phyloP scores from a whole-genome alignment of 139 green algal species.

The Klebsormidium nitens region DNA sequence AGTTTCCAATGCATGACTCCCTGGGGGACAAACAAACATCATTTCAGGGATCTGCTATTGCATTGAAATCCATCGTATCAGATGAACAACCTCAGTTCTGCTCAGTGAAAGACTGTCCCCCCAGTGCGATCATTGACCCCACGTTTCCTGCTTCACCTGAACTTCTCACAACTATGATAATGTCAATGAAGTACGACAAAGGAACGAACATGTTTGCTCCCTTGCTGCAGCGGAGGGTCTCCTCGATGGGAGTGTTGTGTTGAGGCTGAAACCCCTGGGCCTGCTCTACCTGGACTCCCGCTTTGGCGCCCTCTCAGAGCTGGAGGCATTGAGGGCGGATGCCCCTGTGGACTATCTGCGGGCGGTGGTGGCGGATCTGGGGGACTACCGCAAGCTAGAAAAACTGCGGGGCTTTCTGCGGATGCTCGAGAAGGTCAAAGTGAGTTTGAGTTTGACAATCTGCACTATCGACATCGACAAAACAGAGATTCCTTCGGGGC shows the following conservation, averaged over 20 bases:
- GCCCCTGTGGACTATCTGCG: conserved; percentile 25
- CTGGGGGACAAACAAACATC: too few species aligned
- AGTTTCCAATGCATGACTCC: too few species aligned
- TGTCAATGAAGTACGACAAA: too few species aligned
- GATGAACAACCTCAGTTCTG: too few species aligned
- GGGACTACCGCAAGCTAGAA: conserved; percentile 18
- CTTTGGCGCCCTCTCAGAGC: conserved; percentile 10
- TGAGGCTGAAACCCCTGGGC: conserved; percentile 24
- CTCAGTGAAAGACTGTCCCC: too few species aligned
- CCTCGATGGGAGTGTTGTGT: conserved; percentile 12
- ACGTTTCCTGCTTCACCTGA: too few species aligned
- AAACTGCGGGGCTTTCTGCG: conserved; percentile 17
- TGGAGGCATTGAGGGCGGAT: conserved; percentile 24
- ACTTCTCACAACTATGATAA: too few species aligned
- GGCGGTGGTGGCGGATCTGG: conserved; percentile 12
- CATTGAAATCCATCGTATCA: too few species aligned
- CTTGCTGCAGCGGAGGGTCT: conserved; percentile 13
- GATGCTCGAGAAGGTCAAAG: conserved; percentile 7
- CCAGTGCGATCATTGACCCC: too few species aligned
- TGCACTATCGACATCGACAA: not conserved
- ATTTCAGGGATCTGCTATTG: too few species aligned
- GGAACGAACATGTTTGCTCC: too few species aligned
- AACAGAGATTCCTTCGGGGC: not conserved
- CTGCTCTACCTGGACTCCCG: conserved; percentile 23
- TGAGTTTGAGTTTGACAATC: not conserved